These are phyloP conservation scores for Penicillium cataractarum DNA, from an alignment of 495 filamentous ascomycete species.

Conservation along the genomic window DNA sequence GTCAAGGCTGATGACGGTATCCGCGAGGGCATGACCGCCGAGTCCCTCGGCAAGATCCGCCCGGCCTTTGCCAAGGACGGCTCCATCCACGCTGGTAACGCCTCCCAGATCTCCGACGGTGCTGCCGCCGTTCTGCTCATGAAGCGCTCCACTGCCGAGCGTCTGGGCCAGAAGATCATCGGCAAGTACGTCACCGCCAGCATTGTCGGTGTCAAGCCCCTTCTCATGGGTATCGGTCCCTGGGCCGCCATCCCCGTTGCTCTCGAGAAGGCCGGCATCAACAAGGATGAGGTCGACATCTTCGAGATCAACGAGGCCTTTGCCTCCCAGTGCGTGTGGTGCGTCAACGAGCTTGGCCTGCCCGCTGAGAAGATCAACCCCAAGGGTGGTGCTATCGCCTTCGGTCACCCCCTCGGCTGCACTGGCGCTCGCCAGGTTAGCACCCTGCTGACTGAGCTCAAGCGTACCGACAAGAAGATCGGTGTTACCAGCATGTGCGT, in stretches of 20 bases:
- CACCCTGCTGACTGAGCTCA: slow-evolving; percentile 87
- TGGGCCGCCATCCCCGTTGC: slow-evolving; percentile 96
- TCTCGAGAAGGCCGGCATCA: slow-evolving; percentile 81
- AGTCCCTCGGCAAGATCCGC: slow-evolving; percentile 85
- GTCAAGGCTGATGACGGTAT: slow-evolving; percentile 90
- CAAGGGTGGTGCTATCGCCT: slow-evolving; percentile 98
- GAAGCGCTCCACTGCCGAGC: slow-evolving; percentile 90
- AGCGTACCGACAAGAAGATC: slow-evolving; percentile 76
- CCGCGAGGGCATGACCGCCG: slow-evolving; percentile 79
- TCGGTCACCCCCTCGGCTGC: slow-evolving; percentile 94
- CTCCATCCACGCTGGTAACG: slow-evolving; percentile 94
- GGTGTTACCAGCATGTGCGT: slow-evolving; percentile 97
- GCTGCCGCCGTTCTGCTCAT: slow-evolving; percentile 94
- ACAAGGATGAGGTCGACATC: slow-evolving; percentile 91
- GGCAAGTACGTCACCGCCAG: slow-evolving; percentile 87
- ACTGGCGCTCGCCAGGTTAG: slow-evolving; percentile 93
- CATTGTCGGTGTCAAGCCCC: slow-evolving; percentile 85
- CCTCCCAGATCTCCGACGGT: slow-evolving; percentile 92
- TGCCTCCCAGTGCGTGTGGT: slow-evolving; percentile 93
- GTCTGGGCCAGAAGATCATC: slow-evolving; percentile 82
- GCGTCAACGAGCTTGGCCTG: slow-evolving; percentile 82
- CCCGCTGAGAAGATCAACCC: slow-evolving; percentile 85
- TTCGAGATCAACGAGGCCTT: slow-evolving; percentile 99
- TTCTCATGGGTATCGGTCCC: slow-evolving; percentile 95
- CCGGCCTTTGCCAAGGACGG: slow-evolving; percentile 91